Base-by-base conservation (phyloP, 208 protist species). In the Angomonas ambiguus region DNA sequence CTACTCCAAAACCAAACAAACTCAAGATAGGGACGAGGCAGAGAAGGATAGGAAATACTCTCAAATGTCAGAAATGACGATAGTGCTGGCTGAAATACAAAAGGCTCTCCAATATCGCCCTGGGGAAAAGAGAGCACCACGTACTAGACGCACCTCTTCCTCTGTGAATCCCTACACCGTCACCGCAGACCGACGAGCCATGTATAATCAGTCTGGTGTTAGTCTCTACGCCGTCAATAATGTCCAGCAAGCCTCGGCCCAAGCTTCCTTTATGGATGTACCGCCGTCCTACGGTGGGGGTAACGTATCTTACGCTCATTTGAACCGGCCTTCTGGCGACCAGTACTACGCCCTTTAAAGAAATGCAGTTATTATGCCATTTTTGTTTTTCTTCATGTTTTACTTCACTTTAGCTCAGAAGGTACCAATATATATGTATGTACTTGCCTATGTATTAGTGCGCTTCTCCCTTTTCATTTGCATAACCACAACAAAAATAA, bases 1-100 rank as follows among this genome's bases (percentile, higher is more conserved):
- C 49, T 18, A 22, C 58, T 24, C 41, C 2, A 2, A 3, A 28
- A 3, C 13, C 13, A 13, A 28, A 13, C 13, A n/a, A 6, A 18
- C 4, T 8, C 49, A 35, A 2, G 60, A 53, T 11, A 16, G 34
- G 6, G 24, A 24, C 3, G 60, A 49, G n/a, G 11, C 31, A 28
- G n/a, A 20, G 30, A 59, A 80, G 63, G 74, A 71, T 42, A 38
- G 31, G 20, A 28, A 53, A 32, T 67, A 72, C 56, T 34, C 69
- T 2, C 16, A 20, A 13, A 33, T 80, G 24, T 34, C n/a, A 0
- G 74, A 80, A 32, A 63, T 32, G 2, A 35, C 49, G 3, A n/a
- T 0, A 8, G 74, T 80, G 31, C 51, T 34, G 13, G 22, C 51
- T 18, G 69, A 80, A 70, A 27, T 76, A 25, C 60, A 63, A 38